Evolutionary conservation across 495 filamentous ascomycete genomes (phyloP).

Genomic region (Hyaloscypha finlandica): DNA sequence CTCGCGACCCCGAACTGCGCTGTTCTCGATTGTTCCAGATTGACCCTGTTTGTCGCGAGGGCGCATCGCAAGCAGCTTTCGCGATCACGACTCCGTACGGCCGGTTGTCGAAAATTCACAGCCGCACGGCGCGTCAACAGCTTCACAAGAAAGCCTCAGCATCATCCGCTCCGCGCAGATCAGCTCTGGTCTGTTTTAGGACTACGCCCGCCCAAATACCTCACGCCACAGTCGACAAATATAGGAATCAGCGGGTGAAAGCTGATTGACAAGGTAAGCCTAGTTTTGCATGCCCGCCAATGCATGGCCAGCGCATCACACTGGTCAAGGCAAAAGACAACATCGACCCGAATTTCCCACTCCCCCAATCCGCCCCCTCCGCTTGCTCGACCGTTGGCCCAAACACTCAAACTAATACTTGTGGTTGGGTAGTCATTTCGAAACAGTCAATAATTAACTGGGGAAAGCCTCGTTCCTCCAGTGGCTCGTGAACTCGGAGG

Average conservation of each 20-base stretch:
- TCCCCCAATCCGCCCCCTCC: conserved; percentile 29
- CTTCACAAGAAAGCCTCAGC: conserved; percentile 20
- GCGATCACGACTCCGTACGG: not conserved
- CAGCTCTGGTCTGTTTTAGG: conserved; percentile 16
- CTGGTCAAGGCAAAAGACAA: conserved; percentile 32
- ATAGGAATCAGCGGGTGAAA: conserved; percentile 29
- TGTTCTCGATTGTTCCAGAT: conserved; percentile 11
- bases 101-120: conserved; percentile 6
- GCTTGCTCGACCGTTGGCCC: conserved; percentile 19
- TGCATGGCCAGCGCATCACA: conserved; percentile 35
- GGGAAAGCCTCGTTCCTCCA: conserved; percentile 35
- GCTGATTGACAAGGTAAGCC: conserved; percentile 34
- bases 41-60: not conserved
- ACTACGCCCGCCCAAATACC: conserved; percentile 4
- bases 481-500: conserved; percentile 33
- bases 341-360: conserved; percentile 26
- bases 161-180: conserved; percentile 20
- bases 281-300: conserved; percentile 30
- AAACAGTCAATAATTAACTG: conserved; percentile 40
- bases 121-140: conserved; percentile 24
- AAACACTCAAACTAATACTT: conserved; percentile 45
- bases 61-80: conserved; percentile 4
- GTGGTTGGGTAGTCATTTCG: conserved; percentile 46
- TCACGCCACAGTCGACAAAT: conserved; percentile 24
- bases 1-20: conserved; percentile 1